phyloP scores from a whole-genome alignment of 306 rosid species.

The Gillenia trifoliata region DNA sequence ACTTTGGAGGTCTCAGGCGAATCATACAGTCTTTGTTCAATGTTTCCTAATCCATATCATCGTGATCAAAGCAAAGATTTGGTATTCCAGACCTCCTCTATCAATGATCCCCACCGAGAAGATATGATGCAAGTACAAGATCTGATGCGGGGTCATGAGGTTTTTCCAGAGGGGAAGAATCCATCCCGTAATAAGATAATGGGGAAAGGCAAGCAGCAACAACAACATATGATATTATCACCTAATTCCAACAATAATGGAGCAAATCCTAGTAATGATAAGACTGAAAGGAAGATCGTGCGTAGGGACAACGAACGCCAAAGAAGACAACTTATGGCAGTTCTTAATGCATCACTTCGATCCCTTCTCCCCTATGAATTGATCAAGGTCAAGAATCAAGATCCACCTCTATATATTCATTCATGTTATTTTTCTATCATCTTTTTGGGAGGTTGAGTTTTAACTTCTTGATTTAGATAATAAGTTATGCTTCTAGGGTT shows the following conservation, averaged over 20 bases:
- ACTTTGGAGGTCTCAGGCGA: neutral
- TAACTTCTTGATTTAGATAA: neutral
- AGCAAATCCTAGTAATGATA: neutral
- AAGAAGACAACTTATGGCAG: constrained; percentile 39
- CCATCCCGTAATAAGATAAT: constrained; percentile 1
- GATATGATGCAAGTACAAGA: constrained; percentile 14
- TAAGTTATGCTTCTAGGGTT: constrained; percentile 11
- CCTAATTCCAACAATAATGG: neutral
- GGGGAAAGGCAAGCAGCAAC: neutral
- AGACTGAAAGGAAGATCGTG: constrained; percentile 22
- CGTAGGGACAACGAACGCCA: constrained; percentile 46
- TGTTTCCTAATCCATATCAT: constrained; percentile 2
- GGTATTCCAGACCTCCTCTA: constrained; percentile 9
- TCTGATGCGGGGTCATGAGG: constrained; percentile 12
- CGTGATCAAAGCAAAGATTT: constrained; percentile 5
- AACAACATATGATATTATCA: neutral
- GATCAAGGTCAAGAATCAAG: constrained; percentile 18
- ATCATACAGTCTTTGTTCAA: neutral
- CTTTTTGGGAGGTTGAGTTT: neutral
- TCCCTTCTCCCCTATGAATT: constrained; percentile 37
- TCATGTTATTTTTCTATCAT: neutral
- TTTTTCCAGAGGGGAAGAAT: neutral
- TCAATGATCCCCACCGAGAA: constrained; percentile 10
- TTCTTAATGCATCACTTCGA: constrained; percentile 33
- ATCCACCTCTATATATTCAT: neutral